phyloP scores from a whole-genome alignment of 1,139 yeast species.

The Scheffersomyces segobiensis region DNA sequence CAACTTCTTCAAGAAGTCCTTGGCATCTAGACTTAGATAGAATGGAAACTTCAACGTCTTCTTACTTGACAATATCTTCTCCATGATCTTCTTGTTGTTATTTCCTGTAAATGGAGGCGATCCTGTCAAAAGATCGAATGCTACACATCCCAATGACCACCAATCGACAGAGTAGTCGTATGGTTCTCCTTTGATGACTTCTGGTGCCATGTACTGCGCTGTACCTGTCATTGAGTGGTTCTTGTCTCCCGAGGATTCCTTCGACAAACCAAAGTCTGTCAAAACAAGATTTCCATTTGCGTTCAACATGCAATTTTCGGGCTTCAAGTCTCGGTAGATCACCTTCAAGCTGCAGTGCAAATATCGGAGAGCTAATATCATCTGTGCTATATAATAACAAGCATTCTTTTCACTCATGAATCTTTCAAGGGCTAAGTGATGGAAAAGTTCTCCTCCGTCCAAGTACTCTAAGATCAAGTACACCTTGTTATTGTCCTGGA shows the following conservation, averaged over 20 bases:
- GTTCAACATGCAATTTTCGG: constrained; percentile 88
- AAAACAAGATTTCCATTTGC: constrained; percentile 76
- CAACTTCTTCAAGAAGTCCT: constrained; percentile 72
- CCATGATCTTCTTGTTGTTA: constrained; percentile 77
- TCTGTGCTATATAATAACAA: constrained; percentile 83
- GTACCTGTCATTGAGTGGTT: constrained; percentile 84
- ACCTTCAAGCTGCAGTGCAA: constrained; percentile 74
- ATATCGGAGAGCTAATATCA: constrained; percentile 78
- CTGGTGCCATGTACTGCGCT: constrained; percentile 97
- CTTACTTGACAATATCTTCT: constrained; percentile 66
- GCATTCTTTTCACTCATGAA: constrained; percentile 70
- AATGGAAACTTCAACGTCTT: constrained; percentile 77
- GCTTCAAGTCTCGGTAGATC: constrained; percentile 88
- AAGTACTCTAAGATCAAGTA: constrained; percentile 82
- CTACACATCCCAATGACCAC: constrained; percentile 95
- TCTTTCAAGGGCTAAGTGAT: constrained; percentile 58
- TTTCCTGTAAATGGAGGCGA: constrained; percentile 94
- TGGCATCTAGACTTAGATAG: constrained; percentile 81
- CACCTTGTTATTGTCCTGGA: constrained; percentile 80
- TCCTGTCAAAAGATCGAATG: constrained; percentile 85
- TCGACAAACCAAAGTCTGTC: constrained; percentile 91
- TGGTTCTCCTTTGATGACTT: constrained; percentile 79
- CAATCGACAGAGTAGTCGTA: constrained; percentile 90
- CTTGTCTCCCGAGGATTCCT: constrained; percentile 53
- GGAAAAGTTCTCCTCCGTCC: constrained; percentile 92